phyloP scores from a whole-genome alignment of 257 asterid species.

The Ehretia macrophylla region DNA sequence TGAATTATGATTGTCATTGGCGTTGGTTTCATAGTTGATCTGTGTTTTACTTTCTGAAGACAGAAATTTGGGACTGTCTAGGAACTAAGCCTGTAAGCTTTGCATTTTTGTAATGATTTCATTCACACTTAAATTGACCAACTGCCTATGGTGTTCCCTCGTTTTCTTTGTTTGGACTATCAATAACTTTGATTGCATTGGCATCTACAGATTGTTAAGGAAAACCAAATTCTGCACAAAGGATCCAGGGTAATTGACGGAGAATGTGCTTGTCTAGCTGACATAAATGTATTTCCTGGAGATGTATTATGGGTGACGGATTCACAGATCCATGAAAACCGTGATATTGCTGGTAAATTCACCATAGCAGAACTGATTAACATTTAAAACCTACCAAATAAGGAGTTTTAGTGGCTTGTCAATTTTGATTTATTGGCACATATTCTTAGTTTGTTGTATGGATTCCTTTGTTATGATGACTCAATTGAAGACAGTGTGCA shows the following conservation, averaged over 20 bases:
- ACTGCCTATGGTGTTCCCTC: slow-evolving; percentile 7
- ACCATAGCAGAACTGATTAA: not conserved
- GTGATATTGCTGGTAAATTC: slow-evolving; percentile 92
- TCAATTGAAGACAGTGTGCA: too few relatives aligned
- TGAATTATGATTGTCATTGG: too few relatives aligned
- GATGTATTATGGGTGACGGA: slow-evolving; percentile 92
- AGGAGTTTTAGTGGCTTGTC: not conserved
- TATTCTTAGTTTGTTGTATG: too few relatives aligned
- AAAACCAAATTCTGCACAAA: slow-evolving; percentile 94
- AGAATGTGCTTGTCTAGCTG: slow-evolving; percentile 82
- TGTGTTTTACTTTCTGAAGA: too few relatives aligned
- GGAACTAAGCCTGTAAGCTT: too few relatives aligned
- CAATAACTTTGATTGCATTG: slow-evolving; percentile 3
- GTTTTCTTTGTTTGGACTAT: not conserved
- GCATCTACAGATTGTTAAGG: slow-evolving; percentile 75
- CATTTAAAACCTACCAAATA: not conserved
- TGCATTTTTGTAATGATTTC: too few relatives aligned
- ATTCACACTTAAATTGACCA: not conserved
- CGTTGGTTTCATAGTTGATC: too few relatives aligned
- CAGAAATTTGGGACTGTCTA: too few relatives aligned
- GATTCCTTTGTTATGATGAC: too few relatives aligned
- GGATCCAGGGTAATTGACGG: slow-evolving; percentile 64
- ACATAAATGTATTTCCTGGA: slow-evolving; percentile 83
- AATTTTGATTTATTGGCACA: not conserved
- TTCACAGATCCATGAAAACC: slow-evolving; percentile 89